Evolutionary conservation across 2,329 filamentous ascomycete species (phyloP).

Genomic region (Cladobotryum mycophilum): DNA sequence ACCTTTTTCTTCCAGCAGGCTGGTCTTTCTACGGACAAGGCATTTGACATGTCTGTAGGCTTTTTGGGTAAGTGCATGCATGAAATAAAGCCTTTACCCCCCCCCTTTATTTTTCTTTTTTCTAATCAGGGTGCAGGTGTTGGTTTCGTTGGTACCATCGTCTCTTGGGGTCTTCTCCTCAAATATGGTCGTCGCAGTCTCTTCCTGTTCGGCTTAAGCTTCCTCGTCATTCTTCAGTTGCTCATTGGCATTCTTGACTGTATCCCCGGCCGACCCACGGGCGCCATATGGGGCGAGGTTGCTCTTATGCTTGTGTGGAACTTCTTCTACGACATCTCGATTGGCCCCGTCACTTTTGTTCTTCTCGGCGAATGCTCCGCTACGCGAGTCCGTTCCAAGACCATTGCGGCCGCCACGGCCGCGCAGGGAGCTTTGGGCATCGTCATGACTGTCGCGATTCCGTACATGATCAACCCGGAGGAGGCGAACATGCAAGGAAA

Average conservation of each 20-base stretch:
- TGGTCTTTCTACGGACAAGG: constrained; percentile 31
- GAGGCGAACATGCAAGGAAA: constrained; percentile 32
- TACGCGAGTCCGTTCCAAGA: constrained; percentile 36
- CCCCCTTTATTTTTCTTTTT: not conserved
- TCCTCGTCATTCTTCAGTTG: constrained; percentile 37
- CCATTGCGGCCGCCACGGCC: constrained; percentile 34
- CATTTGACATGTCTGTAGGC: constrained; percentile 36
- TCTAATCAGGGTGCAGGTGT: constrained; percentile 27
- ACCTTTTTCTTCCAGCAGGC: constrained; percentile 45
- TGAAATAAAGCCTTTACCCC: not conserved
- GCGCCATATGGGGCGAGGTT: constrained; percentile 32
- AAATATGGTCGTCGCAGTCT: constrained; percentile 37
- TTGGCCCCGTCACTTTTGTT: constrained; percentile 38
- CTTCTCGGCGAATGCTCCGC: constrained; percentile 37
- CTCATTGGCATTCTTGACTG: constrained; percentile 33
- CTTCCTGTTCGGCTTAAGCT: constrained; percentile 31
- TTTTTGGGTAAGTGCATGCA: constrained; percentile 13
- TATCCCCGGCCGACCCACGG: constrained; percentile 42
- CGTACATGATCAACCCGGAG: constrained; percentile 28
- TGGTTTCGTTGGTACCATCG: constrained; percentile 36
- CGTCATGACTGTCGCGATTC: constrained; percentile 24
- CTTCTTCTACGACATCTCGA: constrained; percentile 35
- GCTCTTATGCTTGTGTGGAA: constrained; percentile 39
- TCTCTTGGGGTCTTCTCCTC: constrained; percentile 38
- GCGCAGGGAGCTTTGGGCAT: constrained; percentile 24